Evolutionary conservation across 1,284 basidiomycete genomes (phyloP), one percentile per base, ranked within the genome.

Genomic region (Ustilago xerochloae): DNA sequence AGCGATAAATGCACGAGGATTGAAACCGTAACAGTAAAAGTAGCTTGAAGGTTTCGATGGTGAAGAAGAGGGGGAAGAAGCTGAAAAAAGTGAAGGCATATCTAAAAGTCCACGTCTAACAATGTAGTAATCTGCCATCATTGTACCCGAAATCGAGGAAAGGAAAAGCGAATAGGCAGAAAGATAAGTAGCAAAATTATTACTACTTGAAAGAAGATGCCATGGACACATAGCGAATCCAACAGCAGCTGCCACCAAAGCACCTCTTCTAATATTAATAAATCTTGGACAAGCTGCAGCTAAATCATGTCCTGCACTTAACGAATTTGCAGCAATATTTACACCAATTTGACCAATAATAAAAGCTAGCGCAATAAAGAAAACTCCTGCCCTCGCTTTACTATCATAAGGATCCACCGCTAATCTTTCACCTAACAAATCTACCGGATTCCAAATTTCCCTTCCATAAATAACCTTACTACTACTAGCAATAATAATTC

Each of bases 231-330:
- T 91, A 83, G 87, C 88, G 39, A 93, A 83, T 9, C 91, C 92
- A 55, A 93, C 88, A 36, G 91, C 87, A 1, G 91, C 91, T 18
- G 90, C 91, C 53, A 94, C 85, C 83, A 91, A 92, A 4, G 91
- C 91, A 18, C 93, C 93, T 18, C 92, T 88, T 26, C 93, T 90
- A 79, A 94, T 94, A 84, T 91, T 93, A 81, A 94, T 90, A 86
- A 90, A 94, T 29, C 90, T 90, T 59, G 93, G 86, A 60, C 85
- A 81, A 6, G 93, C 87, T 3, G 92, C 90, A 0, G 92, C 93
- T 72, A 94, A 85, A 85, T 94, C 93, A 79, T 92, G 92, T 6
- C 93, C 92, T 5, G 92, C 92, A 35, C 90, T 91, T 73, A 94
- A 89, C 4, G 91, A 91, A 86, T 94, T 94, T 52, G 93, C 92